Base-by-base conservation (phyloP, 2,329 filamentous ascomycete species). In the Ploettnerulaceae sp. region DNA sequence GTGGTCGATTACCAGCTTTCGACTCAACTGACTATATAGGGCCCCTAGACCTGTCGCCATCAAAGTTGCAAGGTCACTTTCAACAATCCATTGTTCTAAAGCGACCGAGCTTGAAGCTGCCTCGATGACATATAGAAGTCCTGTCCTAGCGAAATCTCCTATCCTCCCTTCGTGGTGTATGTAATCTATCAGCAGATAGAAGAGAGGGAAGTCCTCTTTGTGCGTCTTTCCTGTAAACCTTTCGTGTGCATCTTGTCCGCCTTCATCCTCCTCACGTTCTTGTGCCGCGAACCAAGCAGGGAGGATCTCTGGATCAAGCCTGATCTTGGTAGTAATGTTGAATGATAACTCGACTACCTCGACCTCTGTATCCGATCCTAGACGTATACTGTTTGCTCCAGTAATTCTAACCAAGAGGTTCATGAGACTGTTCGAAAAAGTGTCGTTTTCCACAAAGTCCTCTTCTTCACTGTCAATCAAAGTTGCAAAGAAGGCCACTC, bases 381-480 rank as follows among this genome's bases (percentile, higher is more conserved):
- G 71, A n/a, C 81, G 76, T 52, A 87, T 80, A 61, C 79, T 83
- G 57, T 86, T 86, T 49, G 80, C 76, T 33, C 84, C 83, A 1
- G 86, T 82, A 26, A 91, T 89, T 55, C 84, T 81, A 50, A 89
- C 79, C 40, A 96, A 76, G 49, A 98, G 78, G 57, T 89, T 88
- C 62, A 95, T 93, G 61, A 98, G 68, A 60, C 88, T 91, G 48
- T 83, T 79, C 2, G 93, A 89, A 64, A 98, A 98, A 45, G 80
- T 76, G 24, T 84, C 79, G 61, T 86, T 94, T 62, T 94, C 87
- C 37, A 96, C 80, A 61, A 97, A 94, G 26, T 89, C 89, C 64
- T 96, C 93, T 68, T 96, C 90, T 66, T 97, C 93, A 65, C 89
- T 93, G 68, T 98, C 93, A 60, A 97, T 87, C 53, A 98, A 76